A percentile compares a stretch with the other conserved stretches of the same genome.
Evolutionary conservation across 2,329 filamentous ascomycete species (phyloP).

Genomic region (Chaetomiaceae sp.): DNA sequence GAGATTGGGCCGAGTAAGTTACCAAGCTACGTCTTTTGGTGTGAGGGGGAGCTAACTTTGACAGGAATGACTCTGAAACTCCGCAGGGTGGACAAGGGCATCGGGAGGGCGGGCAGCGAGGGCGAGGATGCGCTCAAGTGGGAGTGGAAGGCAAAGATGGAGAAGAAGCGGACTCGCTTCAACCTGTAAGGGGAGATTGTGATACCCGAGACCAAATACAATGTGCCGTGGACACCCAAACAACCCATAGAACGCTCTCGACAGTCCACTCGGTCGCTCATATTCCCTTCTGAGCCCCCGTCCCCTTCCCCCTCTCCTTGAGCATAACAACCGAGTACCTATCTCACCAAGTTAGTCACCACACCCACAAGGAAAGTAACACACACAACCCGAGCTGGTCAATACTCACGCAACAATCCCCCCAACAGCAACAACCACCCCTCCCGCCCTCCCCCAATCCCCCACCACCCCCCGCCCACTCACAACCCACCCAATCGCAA

Average conservation of each 20-base stretch:
- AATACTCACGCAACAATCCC: constrained; percentile 53
- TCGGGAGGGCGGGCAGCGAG: constrained; percentile 63
- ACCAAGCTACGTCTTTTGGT: not conserved
- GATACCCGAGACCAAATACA: constrained; percentile 18
- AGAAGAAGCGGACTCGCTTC: constrained; percentile 90
- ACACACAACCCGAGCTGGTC: no score
- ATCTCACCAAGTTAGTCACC: not conserved
- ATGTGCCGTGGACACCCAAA: not conserved
- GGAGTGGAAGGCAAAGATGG: constrained; percentile 95
- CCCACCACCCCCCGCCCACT: constrained; percentile 53
- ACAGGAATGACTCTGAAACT: constrained; percentile 67
- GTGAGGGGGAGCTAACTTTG: constrained; percentile 27
- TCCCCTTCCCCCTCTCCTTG: constrained; percentile 21
- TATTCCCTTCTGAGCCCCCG: not conserved
- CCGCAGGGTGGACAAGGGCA: constrained; percentile 83
- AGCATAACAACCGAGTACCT: constrained; percentile 34
- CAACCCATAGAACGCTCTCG: not conserved
- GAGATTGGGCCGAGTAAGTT: constrained; percentile 66
- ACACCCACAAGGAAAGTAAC: constrained; percentile 31
- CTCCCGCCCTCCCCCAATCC: constrained; percentile 52
- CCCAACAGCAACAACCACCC: constrained; percentile 51
- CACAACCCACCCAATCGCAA: constrained; percentile 57
- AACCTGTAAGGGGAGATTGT: constrained; percentile 59
- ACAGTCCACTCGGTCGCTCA: not conserved
- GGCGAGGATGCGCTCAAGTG: constrained; percentile 78